Base-by-base conservation (phyloP, 1,139 yeast species). In the Kluyveromyces marxianus region DNA sequence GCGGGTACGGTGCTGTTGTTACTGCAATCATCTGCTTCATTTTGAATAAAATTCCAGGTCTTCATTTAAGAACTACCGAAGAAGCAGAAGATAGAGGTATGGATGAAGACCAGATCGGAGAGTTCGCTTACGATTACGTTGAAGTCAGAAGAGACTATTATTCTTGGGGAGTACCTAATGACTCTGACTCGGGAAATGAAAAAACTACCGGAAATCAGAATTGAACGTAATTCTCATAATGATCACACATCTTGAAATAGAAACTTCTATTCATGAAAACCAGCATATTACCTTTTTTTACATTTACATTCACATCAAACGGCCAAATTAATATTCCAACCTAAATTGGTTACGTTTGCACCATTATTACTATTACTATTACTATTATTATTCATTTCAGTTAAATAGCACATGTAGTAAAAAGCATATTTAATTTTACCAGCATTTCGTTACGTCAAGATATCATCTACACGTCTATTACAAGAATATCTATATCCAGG, bases 41-140 rank as follows among this genome's bases (percentile, higher is more conserved):
- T 40, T 73, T 90, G 49, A 72, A 92, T 68, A 74, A 74, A 54
- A 83, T 90, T 35, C 98, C 98, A 3, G 94, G 92, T 7, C 75
- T 88, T 58, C 75, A 81, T 52, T 72, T 92, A 55, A 77, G 97
- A 58, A 86, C 88, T 7, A 75, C 79, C 52, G 95, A 87, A 63
- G 82, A 82, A 44, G 96, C 83, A 21, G 98, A 92, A 66, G 87
- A 83, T 55, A 71, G 74, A 30, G 98, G 98, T 50, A 78, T 89
- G 69, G 98, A 92, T 66, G 97, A 92, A 66, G 96, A 88, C 67
- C 97, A 92, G 69, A 87, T 92, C 56, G 98, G 98, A 45, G 97
- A 92, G 67, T 92, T 92, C 69, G 98, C 98, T 25, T 92, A 90
- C 65, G 97, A 92, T 68, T 92, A 89, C 63, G 97, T 92, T 49